Evolutionary conservation across 345 rosid species (phyloP).

Genomic region (Noccaea bulbosa): DNA sequence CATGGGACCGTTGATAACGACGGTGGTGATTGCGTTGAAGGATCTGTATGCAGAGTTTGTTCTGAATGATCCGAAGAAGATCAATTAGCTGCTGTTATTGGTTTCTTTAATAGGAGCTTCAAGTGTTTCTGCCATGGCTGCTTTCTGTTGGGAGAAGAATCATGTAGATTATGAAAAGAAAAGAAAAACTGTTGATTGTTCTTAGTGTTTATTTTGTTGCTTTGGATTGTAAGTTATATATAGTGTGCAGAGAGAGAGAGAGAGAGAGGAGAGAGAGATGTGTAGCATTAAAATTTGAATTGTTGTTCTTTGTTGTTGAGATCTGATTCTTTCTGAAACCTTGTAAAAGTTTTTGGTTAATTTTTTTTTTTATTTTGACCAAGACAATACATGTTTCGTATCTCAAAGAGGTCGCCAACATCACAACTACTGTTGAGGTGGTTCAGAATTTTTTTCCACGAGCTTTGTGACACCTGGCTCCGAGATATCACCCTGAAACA

Average conservation of each 20-base stretch:
- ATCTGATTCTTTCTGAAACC: constrained; percentile 22
- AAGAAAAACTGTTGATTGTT: constrained; percentile 20
- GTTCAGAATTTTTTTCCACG: no score
- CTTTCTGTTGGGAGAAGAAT: constrained; percentile 33
- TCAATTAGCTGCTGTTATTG: constrained; percentile 32
- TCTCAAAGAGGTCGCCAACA: no score
- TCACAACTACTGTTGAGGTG: no score
- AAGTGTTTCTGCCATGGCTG: constrained; percentile 30
- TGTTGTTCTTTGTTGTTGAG: constrained; percentile 33
- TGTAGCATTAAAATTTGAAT: constrained; percentile 23
- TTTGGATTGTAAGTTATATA: constrained; percentile 31
- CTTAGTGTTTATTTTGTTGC: constrained; percentile 4
- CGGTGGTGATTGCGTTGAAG: constrained; percentile 87
- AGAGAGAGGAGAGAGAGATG: constrained; percentile 3
- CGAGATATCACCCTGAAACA: no score
- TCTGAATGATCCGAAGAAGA: constrained; percentile 62
- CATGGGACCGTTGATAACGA: constrained; percentile 96
- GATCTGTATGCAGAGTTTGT: constrained; percentile 90
- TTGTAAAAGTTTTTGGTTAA: not conserved
- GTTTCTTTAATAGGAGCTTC: constrained; percentile 34
- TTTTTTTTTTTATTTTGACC: not conserved
- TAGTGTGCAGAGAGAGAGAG: constrained; percentile 39
- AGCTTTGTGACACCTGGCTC: no score
- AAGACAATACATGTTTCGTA: no score
- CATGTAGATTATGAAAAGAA: constrained; percentile 36